phyloP scores from a whole-genome alignment of 1,284 basidiomycete genomes.

The Cryptococcus wingfieldii region DNA sequence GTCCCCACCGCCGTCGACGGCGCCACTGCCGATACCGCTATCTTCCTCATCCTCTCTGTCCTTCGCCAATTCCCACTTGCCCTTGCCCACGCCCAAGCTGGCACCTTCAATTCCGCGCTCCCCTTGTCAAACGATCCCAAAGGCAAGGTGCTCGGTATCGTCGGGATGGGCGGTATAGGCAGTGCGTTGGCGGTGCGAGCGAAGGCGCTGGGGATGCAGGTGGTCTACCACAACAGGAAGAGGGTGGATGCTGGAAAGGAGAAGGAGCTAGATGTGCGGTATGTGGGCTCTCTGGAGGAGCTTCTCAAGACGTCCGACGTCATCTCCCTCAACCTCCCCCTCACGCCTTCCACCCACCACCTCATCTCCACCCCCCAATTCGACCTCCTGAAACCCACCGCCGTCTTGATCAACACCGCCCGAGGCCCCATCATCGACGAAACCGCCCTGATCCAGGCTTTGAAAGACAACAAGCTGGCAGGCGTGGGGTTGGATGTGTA shows the following conservation, averaged over 20 bases:
- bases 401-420: conserved; percentile 79
- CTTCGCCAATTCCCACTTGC: conserved; percentile 67
- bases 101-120: conserved; percentile 49
- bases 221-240: conserved; percentile 70
- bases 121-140: conserved; percentile 64
- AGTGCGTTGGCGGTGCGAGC: conserved; percentile 22
- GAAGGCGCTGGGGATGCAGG: conserved; percentile 58
- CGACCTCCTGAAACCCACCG: conserved; percentile 65
- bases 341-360: conserved; percentile 63
- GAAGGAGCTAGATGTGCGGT: not conserved
- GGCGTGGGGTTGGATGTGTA: conserved; percentile 70
- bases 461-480: conserved; percentile 71
- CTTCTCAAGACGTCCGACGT: conserved; percentile 69
- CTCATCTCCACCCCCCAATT: conserved; percentile 71
- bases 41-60: conserved; percentile 74
- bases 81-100: conserved; percentile 58
- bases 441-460: conserved; percentile 68
- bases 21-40: conserved; percentile 77
- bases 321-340: conserved; percentile 51
- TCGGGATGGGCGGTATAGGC: conserved; percentile 87
- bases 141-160: conserved; percentile 68
- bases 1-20: conserved; percentile 84
- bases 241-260: conserved; percentile 39
- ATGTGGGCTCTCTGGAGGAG: conserved; percentile 56
- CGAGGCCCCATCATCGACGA: conserved; percentile 79